phyloP scores from a whole-genome alignment of 306 rosid species.

The Macrotyloma uniflorum region DNA sequence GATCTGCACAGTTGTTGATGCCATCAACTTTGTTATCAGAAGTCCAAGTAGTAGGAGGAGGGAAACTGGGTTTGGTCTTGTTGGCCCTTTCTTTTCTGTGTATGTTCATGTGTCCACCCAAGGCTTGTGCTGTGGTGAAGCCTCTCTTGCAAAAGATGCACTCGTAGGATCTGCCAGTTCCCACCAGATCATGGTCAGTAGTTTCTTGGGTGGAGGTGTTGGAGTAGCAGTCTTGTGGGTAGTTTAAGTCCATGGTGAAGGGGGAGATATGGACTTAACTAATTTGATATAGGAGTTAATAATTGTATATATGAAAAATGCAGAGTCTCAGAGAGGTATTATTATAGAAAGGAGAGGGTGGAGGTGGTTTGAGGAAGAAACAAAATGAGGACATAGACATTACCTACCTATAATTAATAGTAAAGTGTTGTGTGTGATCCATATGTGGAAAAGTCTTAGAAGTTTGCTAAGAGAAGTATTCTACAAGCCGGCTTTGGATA shows the following conservation, averaged over 20 bases:
- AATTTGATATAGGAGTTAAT: neutral
- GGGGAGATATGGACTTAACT: neutral
- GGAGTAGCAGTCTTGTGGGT: slow-evolving; percentile 36
- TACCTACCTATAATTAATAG: slow-evolving; percentile 29
- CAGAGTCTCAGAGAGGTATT: slow-evolving; percentile 4
- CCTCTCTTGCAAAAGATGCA: slow-evolving; percentile 85
- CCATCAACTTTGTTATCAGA: slow-evolving; percentile 24
- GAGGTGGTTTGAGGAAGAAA: slow-evolving; percentile 37
- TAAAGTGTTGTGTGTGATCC: neutral
- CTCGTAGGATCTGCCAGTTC: slow-evolving; percentile 65
- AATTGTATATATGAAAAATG: neutral
- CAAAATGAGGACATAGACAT: slow-evolving; percentile 53
- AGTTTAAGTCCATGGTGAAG: slow-evolving; percentile 47
- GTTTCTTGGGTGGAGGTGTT: slow-evolving; percentile 59
- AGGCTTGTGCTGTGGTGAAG: slow-evolving; percentile 79
- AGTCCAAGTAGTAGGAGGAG: slow-evolving; percentile 37
- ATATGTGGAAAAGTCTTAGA: slow-evolving; percentile 41
- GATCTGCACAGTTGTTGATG: slow-evolving; percentile 13
- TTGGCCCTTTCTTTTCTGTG: slow-evolving; percentile 66
- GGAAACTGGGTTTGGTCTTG: slow-evolving; percentile 35
- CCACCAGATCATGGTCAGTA: slow-evolving; percentile 32
- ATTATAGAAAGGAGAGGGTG: slow-evolving; percentile 38
- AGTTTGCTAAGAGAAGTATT: slow-evolving; percentile 35
- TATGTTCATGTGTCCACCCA: slow-evolving; percentile 88
- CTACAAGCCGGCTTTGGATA: slow-evolving; percentile 53